Evolutionary conservation across 75 land plant genomes (phyloP), one percentile per base, ranked within the genome.

Genomic region (Picea sitchensis): DNA sequence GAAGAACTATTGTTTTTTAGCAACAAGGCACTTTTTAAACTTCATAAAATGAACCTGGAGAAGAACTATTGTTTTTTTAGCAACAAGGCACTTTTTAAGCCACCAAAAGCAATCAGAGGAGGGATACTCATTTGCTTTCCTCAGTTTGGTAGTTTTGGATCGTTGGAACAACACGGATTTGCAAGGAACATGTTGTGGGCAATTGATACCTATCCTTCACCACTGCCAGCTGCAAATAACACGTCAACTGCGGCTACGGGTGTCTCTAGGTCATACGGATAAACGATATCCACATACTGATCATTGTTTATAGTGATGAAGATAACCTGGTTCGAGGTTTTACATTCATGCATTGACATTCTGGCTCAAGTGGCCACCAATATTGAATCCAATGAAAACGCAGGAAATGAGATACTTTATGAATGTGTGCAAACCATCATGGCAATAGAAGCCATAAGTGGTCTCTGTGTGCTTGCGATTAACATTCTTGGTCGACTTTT

Each of bases 391-490:
- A 93, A 91, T 80, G 95, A 97, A 81, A 97, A 97, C 85, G 98
- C 98, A 15, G 99, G 99, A 65, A 97, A 95, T 87, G 95, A 98
- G 2, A 97, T 97, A 68, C 82, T 97, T 47, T 95, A 97, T 84
- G 93, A 95, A 77, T 97, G 99, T 86, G 99, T 97, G 59, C 91
- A 87, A 68, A 95, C 99, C 13, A 97, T 95, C 56, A 97, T 97
- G 99, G 91, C 90, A 31, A 92, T 97, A 74, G 99, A 97, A 87
- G 99, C 95, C 61, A 93, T 85, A 77, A 86, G 96, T 73, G 99
- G 99, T 3, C 82, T 97, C 21, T 88, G 99, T 71, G 99, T 97
- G 58, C 94, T 97, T 77, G 99, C 99, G 59, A 91, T 97, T 51
- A 97, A 97, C 79, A 97, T 97, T 83, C 89, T 97, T 76, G 99